These are phyloP conservation scores for Stachybotrys elegans DNA, from an alignment of 2,329 filamentous ascomycete genomes.

Conservation along the genomic window DNA sequence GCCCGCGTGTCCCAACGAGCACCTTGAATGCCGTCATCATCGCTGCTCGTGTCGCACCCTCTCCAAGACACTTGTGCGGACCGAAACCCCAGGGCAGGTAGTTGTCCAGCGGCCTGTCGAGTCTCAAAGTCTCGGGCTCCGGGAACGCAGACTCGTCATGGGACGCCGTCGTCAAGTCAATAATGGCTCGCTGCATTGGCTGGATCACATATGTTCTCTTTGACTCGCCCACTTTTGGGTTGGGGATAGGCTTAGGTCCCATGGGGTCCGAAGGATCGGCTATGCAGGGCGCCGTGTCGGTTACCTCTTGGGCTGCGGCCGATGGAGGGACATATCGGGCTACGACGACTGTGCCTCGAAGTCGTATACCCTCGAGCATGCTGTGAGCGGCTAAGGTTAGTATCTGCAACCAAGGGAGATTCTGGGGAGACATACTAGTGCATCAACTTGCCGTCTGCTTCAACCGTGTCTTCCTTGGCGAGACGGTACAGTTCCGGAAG, in stretches of 20 bases:
- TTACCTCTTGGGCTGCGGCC: not conserved
- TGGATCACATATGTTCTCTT: not conserved
- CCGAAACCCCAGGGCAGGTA: slow-evolving; percentile 1
- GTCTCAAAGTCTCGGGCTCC: not conserved
- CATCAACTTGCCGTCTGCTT: not conserved
- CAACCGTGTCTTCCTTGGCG: not conserved
- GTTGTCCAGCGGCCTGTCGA: not conserved
- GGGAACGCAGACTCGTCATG: not conserved
- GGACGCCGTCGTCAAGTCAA: not conserved
- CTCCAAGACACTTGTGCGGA: not conserved
- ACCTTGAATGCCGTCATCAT: not conserved
- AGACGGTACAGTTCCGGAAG: not conserved
- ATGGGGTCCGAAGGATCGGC: not conserved
- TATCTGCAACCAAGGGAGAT: not conserved
- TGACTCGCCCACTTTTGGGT: not conserved
- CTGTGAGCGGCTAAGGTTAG: not conserved
- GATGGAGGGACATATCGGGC: not conserved
- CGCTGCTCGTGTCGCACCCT: not conserved
- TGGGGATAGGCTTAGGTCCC: not conserved
- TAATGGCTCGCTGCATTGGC: not conserved
- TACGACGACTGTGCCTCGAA: not conserved
- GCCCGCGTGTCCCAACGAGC: not conserved
- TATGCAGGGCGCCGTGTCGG: not conserved
- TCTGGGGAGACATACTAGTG: not conserved
- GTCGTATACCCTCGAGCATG: not conserved